Percentiles rank a stretch among this genome's conserved stretches.
phyloP scores from a whole-genome alignment of 177 flowering plant species.

The Vitis hybrid region DNA sequence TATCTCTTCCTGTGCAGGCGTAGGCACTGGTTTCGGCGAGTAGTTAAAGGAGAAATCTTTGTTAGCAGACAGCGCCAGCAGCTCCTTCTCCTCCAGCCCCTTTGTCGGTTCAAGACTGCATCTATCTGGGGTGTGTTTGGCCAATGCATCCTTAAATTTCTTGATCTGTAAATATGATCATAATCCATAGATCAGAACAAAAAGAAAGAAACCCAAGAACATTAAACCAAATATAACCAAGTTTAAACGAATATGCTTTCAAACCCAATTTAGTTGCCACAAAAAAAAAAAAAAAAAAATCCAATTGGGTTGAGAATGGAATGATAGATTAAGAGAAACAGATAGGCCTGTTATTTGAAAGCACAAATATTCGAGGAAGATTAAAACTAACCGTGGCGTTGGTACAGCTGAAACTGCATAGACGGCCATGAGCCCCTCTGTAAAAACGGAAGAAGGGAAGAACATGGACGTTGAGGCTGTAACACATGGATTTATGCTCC shows the following conservation, averaged over 20 bases:
- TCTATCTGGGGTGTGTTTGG: constrained; percentile 63
- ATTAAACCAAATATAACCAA: background rate
- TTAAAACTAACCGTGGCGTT: constrained; percentile 74
- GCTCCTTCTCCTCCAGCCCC: constrained; percentile 83
- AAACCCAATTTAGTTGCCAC: background rate
- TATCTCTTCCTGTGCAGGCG: constrained; percentile 16
- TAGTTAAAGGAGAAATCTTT: constrained; percentile 65
- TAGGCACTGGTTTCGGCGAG: constrained; percentile 37
- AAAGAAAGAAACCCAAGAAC: background rate
- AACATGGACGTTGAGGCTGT: constrained; percentile 80
- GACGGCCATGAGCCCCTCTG: constrained; percentile 81
- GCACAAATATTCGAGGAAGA: background rate
- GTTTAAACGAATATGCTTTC: too few species aligned
- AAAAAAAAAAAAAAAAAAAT: background rate
- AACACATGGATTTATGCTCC: constrained; percentile 85
- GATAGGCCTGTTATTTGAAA: too few species aligned
- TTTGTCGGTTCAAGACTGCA: constrained; percentile 73
- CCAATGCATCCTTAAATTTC: constrained; percentile 79
- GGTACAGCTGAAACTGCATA: constrained; percentile 93
- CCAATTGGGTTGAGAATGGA: background rate
- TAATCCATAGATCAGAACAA: background rate
- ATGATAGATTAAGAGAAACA: too few species aligned
- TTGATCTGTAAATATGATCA: constrained; percentile 50
- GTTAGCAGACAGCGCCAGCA: constrained; percentile 75
- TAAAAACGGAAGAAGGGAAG: constrained; percentile 89